Evolutionary conservation across 208 protist genomes (phyloP).

Genomic region (Entamoeba histolytica): DNA sequence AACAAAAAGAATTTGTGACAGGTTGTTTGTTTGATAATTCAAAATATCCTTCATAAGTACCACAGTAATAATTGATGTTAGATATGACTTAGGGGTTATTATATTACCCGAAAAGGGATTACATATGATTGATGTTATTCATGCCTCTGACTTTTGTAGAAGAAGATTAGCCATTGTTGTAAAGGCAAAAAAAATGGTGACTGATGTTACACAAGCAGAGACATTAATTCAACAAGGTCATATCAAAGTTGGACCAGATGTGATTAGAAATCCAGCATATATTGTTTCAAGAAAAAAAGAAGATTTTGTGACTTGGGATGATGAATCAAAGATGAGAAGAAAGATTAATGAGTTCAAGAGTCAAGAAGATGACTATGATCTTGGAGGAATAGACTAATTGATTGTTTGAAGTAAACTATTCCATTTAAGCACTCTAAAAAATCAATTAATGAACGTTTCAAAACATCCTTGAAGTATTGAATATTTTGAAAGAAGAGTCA

Average conservation of each 20-base stretch:
- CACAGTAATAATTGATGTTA: not conserved
- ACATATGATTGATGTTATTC: not conserved
- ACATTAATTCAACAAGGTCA: constrained; percentile 19
- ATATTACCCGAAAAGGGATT: not conserved
- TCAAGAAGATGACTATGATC: constrained; percentile 12
- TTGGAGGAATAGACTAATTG: not conserved
- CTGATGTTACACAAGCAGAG: not conserved
- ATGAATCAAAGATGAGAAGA: not conserved
- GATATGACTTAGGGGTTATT: not conserved
- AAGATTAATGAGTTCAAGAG: constrained; percentile 3
- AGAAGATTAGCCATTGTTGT: constrained; percentile 3
- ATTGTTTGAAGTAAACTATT: not conserved
- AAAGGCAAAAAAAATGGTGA: not conserved
- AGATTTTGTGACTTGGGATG: constrained; percentile 7
- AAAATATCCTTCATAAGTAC: not conserved
- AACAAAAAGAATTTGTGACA: not conserved
- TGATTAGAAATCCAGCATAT: constrained; percentile 10
- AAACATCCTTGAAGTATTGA: no score
- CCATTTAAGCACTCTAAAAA: not conserved
- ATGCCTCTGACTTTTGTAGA: not conserved
- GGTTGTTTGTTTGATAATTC: not conserved
- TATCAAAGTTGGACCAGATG: constrained; percentile 7
- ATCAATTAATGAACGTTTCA: no score
- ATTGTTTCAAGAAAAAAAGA: not conserved
- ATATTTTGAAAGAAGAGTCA: no score